Base-by-base conservation (phyloP, 2,329 filamentous ascomycete genomes). In the Talaromyces funiculosus region DNA sequence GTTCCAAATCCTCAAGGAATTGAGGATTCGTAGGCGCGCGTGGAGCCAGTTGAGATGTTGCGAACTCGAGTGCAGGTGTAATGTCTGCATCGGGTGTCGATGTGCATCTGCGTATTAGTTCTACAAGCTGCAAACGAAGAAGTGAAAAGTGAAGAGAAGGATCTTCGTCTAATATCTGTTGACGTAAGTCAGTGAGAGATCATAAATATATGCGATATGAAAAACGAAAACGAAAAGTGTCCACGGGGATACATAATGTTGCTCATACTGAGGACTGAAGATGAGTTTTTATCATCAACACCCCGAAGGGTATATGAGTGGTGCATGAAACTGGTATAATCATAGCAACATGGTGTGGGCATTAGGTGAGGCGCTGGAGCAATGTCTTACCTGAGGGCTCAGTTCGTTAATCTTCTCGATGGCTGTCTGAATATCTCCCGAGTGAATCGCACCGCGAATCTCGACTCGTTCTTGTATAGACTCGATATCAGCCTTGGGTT, bases 281-380 rank as follows among this genome's bases (percentile, higher is more conserved):
- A 85, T 79, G 78, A 78, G 79, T 81, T 80, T 79, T 84, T 85
- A 80, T 97, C 93, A 95, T 95, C 94, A 94, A 85, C 78, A 85
- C 87, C 86, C 85, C 82, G 81, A 84, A 86, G 86, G 83, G 82
- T 82, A 85, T 97, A 94, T 91, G 94, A 92, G 94, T 99, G 94
- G 94, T 99, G 94, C 94, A 99, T 99, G 93, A 96, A 92, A 82
- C 89, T 83, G 84, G 82, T 90, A 82, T 96, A 96, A 99, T 99
- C 94, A 94, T 92, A 78, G 84, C 82, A 84, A 79, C 62, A 67
- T 29, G 49, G 55, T 12, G 10, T 20, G 26, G 55, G 38, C 53
- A 61, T n/a, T n/a, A 33, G 58, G 43, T 51, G 53, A 62, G 43
- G 60, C 63, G 33, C 20, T 24, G 9, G 43, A 16, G 14, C 9